Evolutionary conservation across 108 stramenopile genomes (phyloP).

Genomic region (Nitzschia sp.): DNA sequence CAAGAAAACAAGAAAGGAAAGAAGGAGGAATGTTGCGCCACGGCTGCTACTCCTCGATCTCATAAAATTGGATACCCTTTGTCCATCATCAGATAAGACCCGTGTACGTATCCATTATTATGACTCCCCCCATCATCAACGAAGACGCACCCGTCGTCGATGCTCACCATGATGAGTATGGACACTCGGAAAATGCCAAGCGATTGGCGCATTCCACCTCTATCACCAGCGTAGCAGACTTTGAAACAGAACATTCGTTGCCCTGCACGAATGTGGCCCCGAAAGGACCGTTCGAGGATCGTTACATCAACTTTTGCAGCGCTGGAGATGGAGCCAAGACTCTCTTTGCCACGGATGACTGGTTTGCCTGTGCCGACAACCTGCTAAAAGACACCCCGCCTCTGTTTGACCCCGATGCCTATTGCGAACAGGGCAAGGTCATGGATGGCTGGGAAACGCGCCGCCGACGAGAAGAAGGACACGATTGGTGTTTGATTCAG

Average conservation of each 20-base stretch:
- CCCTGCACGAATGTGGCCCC: conserved; percentile 11
- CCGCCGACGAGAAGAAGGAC: conserved; percentile 73
- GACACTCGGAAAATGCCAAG: conserved; percentile 9
- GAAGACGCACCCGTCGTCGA: neutral
- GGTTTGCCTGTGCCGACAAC: conserved; percentile 89
- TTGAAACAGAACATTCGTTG: neutral
- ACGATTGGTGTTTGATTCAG: conserved; percentile 92
- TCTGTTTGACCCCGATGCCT: conserved; percentile 76
- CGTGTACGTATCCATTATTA: neutral
- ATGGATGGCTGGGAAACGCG: conserved; percentile 97
- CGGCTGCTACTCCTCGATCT: neutral
- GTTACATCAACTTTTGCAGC: conserved; percentile 17
- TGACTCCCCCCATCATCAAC: neutral
- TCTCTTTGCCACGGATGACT: conserved; percentile 91
- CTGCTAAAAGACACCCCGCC: conserved; percentile 65
- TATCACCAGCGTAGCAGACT: conserved; percentile 26
- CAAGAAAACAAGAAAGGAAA: neutral
- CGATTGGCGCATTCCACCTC: conserved; percentile 14
- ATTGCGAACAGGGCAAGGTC: conserved; percentile 89
- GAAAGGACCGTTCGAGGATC: conserved; percentile 6
- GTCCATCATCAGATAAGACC: too few relatives aligned
- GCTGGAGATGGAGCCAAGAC: conserved; percentile 35
- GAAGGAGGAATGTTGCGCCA: neutral
- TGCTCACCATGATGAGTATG: neutral
- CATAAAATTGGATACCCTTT: neutral